Base-by-base conservation (phyloP, 2,329 filamentous ascomycete species). In the Microcyclospora pomicola region DNA sequence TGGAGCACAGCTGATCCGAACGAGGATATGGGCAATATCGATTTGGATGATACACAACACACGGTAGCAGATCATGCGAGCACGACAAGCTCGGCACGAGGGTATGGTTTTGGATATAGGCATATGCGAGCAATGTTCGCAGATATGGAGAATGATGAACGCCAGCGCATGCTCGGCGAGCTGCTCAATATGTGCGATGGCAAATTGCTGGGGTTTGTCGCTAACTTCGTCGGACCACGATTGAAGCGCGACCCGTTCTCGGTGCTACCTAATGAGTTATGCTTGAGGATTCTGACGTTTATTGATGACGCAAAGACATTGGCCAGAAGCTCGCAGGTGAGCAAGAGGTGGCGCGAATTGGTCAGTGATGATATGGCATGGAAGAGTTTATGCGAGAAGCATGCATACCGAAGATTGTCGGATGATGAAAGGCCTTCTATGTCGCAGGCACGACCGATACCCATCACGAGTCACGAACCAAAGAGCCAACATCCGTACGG, bases 191-290 rank as follows among this genome's bases (percentile, higher is more conserved):
- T 94, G 50, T 98, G 91, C 65, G 92, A 92, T 50, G 95, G 84
- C 52, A 86, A 92, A 54, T 82, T 93, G 59, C 69, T 98, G 48
- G 94, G 86, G 61, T 96, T 95, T 57, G 87, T 98, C 14, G 85
- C 92, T 50, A 85, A 92, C 58, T 93, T 94, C 61, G 88, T 98
- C 49, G 88, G 85, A 58, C 91, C 91, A 19, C 66, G 92, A 44
- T 65, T 98, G 46, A 95, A 95, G 63, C 94, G 95, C 60, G 91
- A 98, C 58, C 91, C 91, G 0, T 96, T 98, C 54, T 84, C 80
- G 36, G 82, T 81, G 41, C 71, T 98, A 38, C 91, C 91, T 0
- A 87, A 93, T 54, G 91, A 98, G 62, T 66, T 98, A 32, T 96
- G 88, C 59, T 66, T 98, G 43, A 53, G 94, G 82, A 83, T 98